Base-by-base conservation (phyloP, 495 filamentous ascomycete genomes). In the Penicillium soppii region DNA sequence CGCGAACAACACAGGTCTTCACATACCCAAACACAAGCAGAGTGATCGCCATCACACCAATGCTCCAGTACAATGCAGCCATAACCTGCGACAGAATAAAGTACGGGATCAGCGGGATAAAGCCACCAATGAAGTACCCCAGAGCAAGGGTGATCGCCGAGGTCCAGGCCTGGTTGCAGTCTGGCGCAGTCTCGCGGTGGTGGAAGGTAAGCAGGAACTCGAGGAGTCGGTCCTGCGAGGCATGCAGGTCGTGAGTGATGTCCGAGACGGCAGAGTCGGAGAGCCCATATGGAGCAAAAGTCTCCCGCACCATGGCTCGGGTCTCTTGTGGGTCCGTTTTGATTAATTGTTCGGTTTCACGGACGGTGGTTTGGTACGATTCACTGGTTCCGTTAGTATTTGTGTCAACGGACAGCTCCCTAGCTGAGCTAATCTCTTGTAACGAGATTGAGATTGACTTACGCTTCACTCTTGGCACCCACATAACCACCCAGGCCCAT, bases 51-150 rank as follows among this genome's bases (percentile, higher is more conserved):
- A 88, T 90, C 8, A 90, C 77, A 0, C 66, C 75, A 43, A 90
- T 84, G 52, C 85, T 89, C 72, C 79, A 83, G 39, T 76, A 76
- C 53, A 92, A 64, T n/a, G 84, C 88, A 5, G 68, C 53, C 19
- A 73, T 63, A 4, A 89, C 81, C 26, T 75, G 58, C 2, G 65
- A 51, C 15, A 83, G 79, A 54, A 85, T 82, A 58, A 91, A 85
- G 61, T 91, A 91, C 5, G 88, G 88, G 41, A 89, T 71, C 8
- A 91, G 70, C 4, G 87, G 87, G 4, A 90, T 73, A 38, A 87
- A 76, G 1, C 88, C 88, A 21, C 87, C 88, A 17, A 91, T 63
- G 47, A 90, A 80, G 63, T 91, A 91, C 0, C 84, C 86, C 12
- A 84, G 56, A 0, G 85, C 82, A n/a, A 91, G 79, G 0, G 82